Evolutionary conservation across 768 basidiomycete genomes (phyloP), one percentile per base, ranked within the genome.

Genomic region (Guyanaporus albipodus): DNA sequence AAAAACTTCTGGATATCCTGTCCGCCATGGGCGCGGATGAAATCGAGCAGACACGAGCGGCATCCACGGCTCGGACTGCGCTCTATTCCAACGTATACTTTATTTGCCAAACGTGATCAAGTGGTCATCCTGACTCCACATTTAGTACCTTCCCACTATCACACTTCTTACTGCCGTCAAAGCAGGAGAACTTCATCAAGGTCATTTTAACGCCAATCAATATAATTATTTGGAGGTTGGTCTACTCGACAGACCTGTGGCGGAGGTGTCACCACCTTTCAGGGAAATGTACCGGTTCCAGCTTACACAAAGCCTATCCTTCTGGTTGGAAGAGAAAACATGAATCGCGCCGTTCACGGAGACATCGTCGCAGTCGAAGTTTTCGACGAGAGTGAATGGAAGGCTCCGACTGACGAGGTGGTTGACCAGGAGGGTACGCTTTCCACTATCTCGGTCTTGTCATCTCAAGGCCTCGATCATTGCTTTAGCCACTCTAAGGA

Each of bases 271-370:
- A 31, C 21, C 11, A n/a, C 35, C 8, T 22, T 22, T 1, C 55
- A 91, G 87, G 95, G 93, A 7, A 87, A 76, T 38, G 92, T 96
- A 15, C 73, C 80, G 4, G 84, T 87, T 0, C 80, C 83, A 1
- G 77, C 75, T 0, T 87, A 87, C 56, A 70, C 73, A 24, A 91
- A 88, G 60, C 84, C 90, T 0, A 74, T 98, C 8, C 74, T 98
- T 2, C 73, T 99, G 5, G 76, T 90, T 24, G 94, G 94, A 0
- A 76, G 93, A 23, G 86, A 93, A 66, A 84, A 91, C 51, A 96
- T 97, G 88, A 99, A 99, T 62, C 82, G 96, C 15, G 85, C 93
- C 0, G 89, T 97, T 9, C 78, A 95, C 27, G 94, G 96, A 2
- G 96, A 99, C 58, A 69, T 95, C 11, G 94, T 99, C 0, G 91